Base-by-base conservation (phyloP, 192 early-diverging fungal species). In the Dimargaris cristalligena region DNA sequence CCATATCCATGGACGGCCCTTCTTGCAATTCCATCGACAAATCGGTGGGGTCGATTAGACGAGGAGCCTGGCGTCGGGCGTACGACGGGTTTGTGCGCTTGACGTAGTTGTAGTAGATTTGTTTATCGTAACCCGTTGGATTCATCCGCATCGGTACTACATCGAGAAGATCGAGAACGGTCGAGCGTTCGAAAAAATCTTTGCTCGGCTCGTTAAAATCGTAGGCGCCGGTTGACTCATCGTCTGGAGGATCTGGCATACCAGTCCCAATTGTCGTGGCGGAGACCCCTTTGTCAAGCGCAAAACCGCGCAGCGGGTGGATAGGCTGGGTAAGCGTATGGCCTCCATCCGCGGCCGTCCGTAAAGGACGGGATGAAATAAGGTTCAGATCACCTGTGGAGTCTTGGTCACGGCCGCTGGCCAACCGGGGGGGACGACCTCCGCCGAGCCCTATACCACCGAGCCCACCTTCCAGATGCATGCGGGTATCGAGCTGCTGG, bases 71-170 rank as follows among this genome's bases (percentile, higher is more conserved):
- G 9, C 31, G 10, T 1, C 54, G 54, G 3, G 54, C 54, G 9
- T n/a, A 10, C 32, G 30, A 13, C 16, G 54, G 16, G 29, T 56
- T 34, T 28, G 54, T 56, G 16, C 54, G 54, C 23, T 56, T 56
- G 6, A 56, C 54, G 31, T 56, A 56, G 18, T 56, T 56, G 54
- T 56, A 56, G 34, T 56, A 56, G 34, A 56, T 56, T 56, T 56
- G 54, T 33, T 56, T 56, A 23, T 56, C 54, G 54, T 56, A 56
- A 3, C 31, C 54, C 9, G 54, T 56, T 1, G 28, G 28, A 34
- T 56, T 56, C 54, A 56, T 56, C 8, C 54, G 54, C 20, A 34
- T n/a, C 16, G 54, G 54, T 3, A 56, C 29, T 29, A 18, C 9
- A 34, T 56, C 54, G 14, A 56, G 32, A 20, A 56, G 54, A 34